Percentiles rank a stretch among this genome's conserved stretches.
Evolutionary conservation across 225 moss, liverwort and hornwort genomes (phyloP).

Genomic region (Sphagnum tenellum): DNA sequence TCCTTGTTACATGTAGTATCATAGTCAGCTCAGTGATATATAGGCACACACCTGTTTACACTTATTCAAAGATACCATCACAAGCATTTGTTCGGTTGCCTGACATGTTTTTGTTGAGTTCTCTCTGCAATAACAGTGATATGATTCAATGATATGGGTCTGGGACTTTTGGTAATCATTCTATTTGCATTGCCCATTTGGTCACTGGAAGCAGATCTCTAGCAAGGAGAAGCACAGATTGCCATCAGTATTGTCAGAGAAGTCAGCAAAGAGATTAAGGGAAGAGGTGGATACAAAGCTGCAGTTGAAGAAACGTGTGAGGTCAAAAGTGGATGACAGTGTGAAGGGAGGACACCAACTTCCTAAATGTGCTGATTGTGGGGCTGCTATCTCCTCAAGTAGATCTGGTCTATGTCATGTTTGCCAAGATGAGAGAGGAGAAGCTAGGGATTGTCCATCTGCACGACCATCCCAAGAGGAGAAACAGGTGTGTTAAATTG

Average conservation of each 20-base stretch:
- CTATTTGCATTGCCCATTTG: no score
- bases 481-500: conserved; percentile 14
- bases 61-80: no score
- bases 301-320: conserved; percentile 48
- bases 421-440: conserved; percentile 40
- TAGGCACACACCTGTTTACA: no score
- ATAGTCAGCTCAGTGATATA: no score
- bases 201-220: conserved; percentile 23
- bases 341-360: conserved; percentile 19
- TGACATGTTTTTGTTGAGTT: no score
- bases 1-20: no score
- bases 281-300: conserved; percentile 35
- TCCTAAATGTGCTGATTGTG: conserved; percentile 51
- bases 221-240: conserved; percentile 39
- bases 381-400: conserved; percentile 23
- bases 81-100: no score
- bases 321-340: conserved; percentile 34
- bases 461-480: conserved; percentile 21
- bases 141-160: no score
- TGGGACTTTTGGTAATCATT: no score
- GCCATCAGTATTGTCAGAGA: conserved; percentile 26
- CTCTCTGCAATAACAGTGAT: no score
- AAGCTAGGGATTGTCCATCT: conserved; percentile 21
- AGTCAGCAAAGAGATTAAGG: conserved; percentile 52
- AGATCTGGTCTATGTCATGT: conserved; percentile 48